Conservation (phyloP, 2,329 filamentous ascomycete species). For the Calonectria pauciramosa region DNA sequence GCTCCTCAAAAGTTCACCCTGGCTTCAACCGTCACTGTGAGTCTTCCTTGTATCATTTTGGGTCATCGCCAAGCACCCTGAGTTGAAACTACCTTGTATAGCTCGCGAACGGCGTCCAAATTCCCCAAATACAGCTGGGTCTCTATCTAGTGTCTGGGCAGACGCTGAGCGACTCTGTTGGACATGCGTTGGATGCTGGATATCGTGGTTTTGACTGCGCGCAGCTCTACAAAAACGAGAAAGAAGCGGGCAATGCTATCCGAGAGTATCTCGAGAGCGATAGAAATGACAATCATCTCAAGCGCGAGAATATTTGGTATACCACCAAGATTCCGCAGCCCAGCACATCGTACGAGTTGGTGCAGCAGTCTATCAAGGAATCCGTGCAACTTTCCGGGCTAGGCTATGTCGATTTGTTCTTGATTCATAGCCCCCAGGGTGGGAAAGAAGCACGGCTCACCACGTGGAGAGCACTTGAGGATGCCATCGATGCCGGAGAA, state of each 20-base stretch:
- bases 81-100: not conserved
- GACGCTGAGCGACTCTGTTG: not conserved
- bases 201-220: not conserved
- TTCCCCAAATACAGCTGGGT: not conserved
- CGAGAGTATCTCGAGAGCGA: not conserved
- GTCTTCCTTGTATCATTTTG: no score
- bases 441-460: not conserved
- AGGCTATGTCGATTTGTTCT: not conserved
- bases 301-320: not conserved
- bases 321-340: not conserved
- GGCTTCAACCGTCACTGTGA: not conserved
- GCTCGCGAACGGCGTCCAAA: not conserved
- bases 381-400: not conserved
- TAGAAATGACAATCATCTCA: not conserved
- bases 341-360: not conserved
- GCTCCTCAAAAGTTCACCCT: not conserved
- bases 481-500: not conserved
- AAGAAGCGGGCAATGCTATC: not conserved
- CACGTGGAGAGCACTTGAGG: not conserved
- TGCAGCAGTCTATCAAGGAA: not conserved
- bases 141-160: not conserved
- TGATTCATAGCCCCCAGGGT: not conserved
- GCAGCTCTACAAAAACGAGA: not conserved
- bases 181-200: not conserved
- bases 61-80: not conserved